Base-by-base conservation (phyloP, 352 stramenopile genomes). In the Phytophthora capsici region DNA sequence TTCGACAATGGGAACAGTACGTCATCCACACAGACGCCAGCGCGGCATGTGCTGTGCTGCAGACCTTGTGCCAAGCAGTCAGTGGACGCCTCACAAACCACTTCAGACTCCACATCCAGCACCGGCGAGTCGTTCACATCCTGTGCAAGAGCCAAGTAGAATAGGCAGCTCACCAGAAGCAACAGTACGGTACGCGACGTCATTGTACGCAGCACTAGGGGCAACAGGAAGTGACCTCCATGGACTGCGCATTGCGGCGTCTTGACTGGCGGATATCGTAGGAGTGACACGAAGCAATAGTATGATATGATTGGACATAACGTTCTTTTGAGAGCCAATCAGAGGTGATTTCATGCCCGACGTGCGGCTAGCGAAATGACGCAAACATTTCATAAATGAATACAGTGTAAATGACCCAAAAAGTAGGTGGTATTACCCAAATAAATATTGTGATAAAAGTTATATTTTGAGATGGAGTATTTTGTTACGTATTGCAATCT, bases 1-100 rank as follows among this genome's bases (percentile, higher is more conserved):
- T 55, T 30, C 0, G 79, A 79, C 36, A 93, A 64, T 30, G 85
- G 83, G 50, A 91, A 93, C 48, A 93, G 69, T 32, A 57, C 69
- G 57, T 84, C 59, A 6, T 86, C 66, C 10, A 80, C 61, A 55
- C 85, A 93, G 9, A 83, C 53, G 57, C 77, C 67, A 8, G 66
- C 66, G 47, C 75, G 75, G 50, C 85, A 93, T 2, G 84, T 76
- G 30, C 51, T 66, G 56, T 71, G 57, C 14, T 68, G 22, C 3
- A 86, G 44, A 5, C 75, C 79, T 36, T 75, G 57, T 12, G 72
- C 69, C 26, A 79, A 28, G 61, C 83, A 91, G 58, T 91, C 83
- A 10, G 73, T 55, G 25, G 80, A 63, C 19, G 68, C 67, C 19
- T 88, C 71, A 47, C 83, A 91, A 12, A 40, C 28, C 26, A 69